Evolutionary conservation across 176 grass and related monocot species (phyloP).

Genomic region (Paspalum vaginatum): DNA sequence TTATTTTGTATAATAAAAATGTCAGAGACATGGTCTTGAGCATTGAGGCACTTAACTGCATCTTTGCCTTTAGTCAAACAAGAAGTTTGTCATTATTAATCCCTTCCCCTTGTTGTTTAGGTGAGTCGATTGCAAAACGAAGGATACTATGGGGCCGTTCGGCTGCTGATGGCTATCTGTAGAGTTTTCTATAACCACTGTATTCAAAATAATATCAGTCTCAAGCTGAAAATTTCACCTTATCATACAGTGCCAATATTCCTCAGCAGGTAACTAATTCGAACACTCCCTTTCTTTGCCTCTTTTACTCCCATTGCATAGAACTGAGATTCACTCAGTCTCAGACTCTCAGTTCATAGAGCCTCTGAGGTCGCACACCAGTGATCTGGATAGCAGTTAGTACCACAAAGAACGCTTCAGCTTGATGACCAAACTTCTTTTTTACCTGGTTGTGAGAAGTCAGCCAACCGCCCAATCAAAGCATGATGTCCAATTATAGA

Average conservation of each 20-base stretch:
- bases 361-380: too few relatives aligned
- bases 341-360: too few relatives aligned
- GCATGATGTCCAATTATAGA: too few relatives aligned
- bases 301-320: neutral
- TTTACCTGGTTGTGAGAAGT: slow-evolving; percentile 62
- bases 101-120: slow-evolving; percentile 34
- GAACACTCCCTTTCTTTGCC: neutral
- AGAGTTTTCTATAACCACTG: slow-evolving; percentile 75
- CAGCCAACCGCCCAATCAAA: too few relatives aligned
- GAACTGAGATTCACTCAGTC: too few relatives aligned
- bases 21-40: neutral
- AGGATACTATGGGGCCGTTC: slow-evolving; percentile 79
- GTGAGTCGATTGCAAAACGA: slow-evolving; percentile 61
- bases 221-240: slow-evolving; percentile 76
- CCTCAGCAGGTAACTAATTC: slow-evolving; percentile 67
- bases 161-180: slow-evolving; percentile 78
- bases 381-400: slow-evolving; percentile 77
- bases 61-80: neutral
- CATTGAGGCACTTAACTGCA: neutral
- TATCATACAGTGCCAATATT: slow-evolving; percentile 85
- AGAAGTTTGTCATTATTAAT: neutral
- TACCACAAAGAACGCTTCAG: slow-evolving; percentile 79
- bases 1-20: neutral
- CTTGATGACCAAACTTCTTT: slow-evolving; percentile 75
- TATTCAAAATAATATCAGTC: slow-evolving; percentile 47